Percentiles rank a stretch among this genome's conserved stretches.
Conservation (phyloP, 2,329 filamentous ascomycete genomes). For the Cryphonectria parasitica region DNA sequence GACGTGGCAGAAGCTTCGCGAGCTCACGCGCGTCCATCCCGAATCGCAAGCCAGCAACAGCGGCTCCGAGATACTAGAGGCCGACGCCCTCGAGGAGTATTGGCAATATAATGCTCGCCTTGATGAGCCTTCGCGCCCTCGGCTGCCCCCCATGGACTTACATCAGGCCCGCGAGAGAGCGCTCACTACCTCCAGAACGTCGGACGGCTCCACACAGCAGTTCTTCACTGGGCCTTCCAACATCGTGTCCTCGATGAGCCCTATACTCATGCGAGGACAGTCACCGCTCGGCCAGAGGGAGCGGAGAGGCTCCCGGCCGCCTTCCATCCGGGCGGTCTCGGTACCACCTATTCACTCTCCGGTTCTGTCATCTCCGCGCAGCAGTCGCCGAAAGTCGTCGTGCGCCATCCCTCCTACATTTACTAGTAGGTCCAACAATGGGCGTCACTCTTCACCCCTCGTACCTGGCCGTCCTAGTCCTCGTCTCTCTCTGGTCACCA, state of each 20-base stretch:
- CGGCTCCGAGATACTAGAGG: slow-evolving; percentile 55
- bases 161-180: slow-evolving; percentile 39
- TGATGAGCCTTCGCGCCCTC: slow-evolving; percentile 58
- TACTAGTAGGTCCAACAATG: slow-evolving; percentile 33
- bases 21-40: slow-evolving; percentile 61
- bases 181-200: slow-evolving; percentile 39
- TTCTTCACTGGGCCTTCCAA: slow-evolving; percentile 42
- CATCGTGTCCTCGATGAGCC: slow-evolving; percentile 34
- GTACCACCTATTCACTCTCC: slow-evolving; percentile 48
- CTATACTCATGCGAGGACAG: slow-evolving; percentile 43
- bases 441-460: slow-evolving; percentile 46
- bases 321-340: slow-evolving; percentile 56
- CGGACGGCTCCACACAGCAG: slow-evolving; percentile 48
- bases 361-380: slow-evolving; percentile 40
- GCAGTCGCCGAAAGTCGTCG: slow-evolving; percentile 20
- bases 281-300: slow-evolving; percentile 46
- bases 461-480: slow-evolving; percentile 37
- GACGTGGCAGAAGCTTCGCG: slow-evolving; percentile 72
- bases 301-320: slow-evolving; percentile 49
- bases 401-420: slow-evolving; percentile 9
- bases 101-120: slow-evolving; percentile 70
- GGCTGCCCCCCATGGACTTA: slow-evolving; percentile 46
- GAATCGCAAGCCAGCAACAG: slow-evolving; percentile 48
- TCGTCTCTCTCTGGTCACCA: slow-evolving; percentile 36
- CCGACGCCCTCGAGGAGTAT: slow-evolving; percentile 65